Base-by-base conservation (phyloP, 208 protist genomes). In the Tritrichomonas musculus region DNA sequence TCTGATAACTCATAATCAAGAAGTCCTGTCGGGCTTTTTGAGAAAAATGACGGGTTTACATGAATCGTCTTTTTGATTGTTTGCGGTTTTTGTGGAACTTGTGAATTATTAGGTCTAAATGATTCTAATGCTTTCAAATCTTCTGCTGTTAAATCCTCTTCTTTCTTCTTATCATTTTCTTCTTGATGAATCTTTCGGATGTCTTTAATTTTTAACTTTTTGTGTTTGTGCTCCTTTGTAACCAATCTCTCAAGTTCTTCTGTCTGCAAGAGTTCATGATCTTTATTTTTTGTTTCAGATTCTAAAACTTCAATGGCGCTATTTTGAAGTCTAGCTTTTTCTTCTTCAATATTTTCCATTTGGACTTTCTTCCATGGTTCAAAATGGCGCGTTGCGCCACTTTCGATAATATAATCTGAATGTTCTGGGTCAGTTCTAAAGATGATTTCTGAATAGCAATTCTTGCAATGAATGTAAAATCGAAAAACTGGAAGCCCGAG, bases 401-500 rank as follows among this genome's bases (percentile, higher is more conserved):
- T 1, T 80, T 97, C 97, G 47, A 82, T 60, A 25, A 96, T 72
- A 64, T 97, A 97, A 93, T 97, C 96, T 0, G 93, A 93, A 60
- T 97, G 96, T 92, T 97, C 93, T 36, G 97, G 96, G 72, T 97
- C 97, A 0, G 97, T 97, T 82, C 96, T 97, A 44, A 97, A 96
- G 0, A 94, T 96, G 22, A 97, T 93, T 92, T 97, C 96, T 11
- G 92, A 93, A 47, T 94, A 94, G 94, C 97, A 97, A 17, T 80
- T 82, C 20, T 94, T 95, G 92, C 97, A 98, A 39, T 95, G 95
- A 47, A 97, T 95, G 93, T 96, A 97, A 93, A 97, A 97, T 9
- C 94, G 93, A 65, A 77, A 94, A 94, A 94, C 93, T 80, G 95
- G 96, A 66, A 97, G 95, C 44, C 96, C 96, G 0, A 97, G 93